Evolutionary conservation across 1,139 yeast species (phyloP).

Genomic region (Saccharomyces uvarum): DNA sequence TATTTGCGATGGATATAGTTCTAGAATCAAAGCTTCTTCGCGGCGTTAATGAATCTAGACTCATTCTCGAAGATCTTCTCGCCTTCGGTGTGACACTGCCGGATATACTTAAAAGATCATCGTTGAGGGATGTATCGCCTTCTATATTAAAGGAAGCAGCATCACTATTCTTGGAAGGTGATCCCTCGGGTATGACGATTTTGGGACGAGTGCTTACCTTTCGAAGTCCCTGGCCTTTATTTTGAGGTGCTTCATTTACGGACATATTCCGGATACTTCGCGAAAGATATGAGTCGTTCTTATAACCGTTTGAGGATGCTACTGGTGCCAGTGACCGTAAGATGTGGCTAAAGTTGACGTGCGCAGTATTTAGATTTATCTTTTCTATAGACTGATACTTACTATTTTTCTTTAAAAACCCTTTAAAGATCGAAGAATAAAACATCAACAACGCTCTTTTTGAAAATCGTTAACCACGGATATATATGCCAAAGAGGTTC

Average conservation of each 20-base stretch:
- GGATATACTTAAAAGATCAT: slow-evolving; percentile 30
- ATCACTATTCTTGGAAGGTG: neutral
- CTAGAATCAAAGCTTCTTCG: slow-evolving; percentile 33
- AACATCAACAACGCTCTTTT: neutral
- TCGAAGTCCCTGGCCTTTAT: neutral
- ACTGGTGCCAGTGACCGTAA: neutral
- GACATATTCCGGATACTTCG: neutral
- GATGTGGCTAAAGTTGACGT: neutral
- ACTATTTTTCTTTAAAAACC: neutral
- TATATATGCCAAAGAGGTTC: neutral
- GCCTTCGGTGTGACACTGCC: slow-evolving; percentile 14
- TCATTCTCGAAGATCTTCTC: slow-evolving; percentile 12
- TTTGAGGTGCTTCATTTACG: neutral
- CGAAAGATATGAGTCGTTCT: neutral
- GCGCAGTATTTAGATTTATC: neutral
- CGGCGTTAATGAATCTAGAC: slow-evolving; percentile 23
- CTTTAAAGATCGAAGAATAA: neutral
- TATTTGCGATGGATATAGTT: slow-evolving; percentile 11
- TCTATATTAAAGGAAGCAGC: slow-evolving; percentile 1
- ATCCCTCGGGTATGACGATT: neutral
- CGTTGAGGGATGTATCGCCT: slow-evolving; percentile 26
- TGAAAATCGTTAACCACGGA: neutral
- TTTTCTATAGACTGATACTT: neutral
- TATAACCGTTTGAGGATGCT: neutral
- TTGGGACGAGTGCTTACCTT: neutral